Evolutionary conservation across 441 rosid species (phyloP).

Genomic region (Kokia cookei): DNA sequence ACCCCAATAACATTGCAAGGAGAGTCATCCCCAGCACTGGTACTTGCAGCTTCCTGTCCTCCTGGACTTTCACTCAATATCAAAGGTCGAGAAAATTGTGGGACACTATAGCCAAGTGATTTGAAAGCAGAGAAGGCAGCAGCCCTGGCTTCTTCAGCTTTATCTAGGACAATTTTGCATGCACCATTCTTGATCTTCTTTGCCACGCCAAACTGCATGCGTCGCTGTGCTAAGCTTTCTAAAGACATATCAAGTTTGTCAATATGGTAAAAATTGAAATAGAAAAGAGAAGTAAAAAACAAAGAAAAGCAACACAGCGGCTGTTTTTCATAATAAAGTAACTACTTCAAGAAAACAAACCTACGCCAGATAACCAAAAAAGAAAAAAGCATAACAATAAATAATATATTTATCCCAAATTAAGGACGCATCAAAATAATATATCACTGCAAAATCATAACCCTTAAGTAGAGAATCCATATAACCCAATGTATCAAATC

Average conservation of each 20-base stretch:
- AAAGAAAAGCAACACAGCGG: background rate
- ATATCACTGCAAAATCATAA: background rate
- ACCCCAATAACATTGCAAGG: slow-evolving; percentile 19
- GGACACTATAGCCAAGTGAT: slow-evolving; percentile 76
- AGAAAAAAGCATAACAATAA: background rate
- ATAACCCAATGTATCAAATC: background rate
- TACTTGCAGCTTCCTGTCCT: slow-evolving; percentile 27
- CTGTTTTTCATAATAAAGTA: background rate
- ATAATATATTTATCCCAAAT: background rate
- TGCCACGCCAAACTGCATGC: slow-evolving; percentile 77
- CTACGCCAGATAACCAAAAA: background rate
- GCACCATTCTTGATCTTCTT: slow-evolving; percentile 97
- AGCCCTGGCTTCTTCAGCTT: slow-evolving; percentile 95
- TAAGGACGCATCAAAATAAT: background rate
- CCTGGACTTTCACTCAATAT: slow-evolving; percentile 28
- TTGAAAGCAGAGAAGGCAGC: slow-evolving; percentile 92
- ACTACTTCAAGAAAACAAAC: background rate
- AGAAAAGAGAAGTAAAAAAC: background rate
- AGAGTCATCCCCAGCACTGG: slow-evolving; percentile 24
- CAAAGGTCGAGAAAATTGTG: slow-evolving; percentile 55
- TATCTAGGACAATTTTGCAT: slow-evolving; percentile 91
- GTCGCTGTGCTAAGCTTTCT: slow-evolving; percentile 73
- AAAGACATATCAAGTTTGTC: slow-evolving; percentile 22
- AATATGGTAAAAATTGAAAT: slow-evolving; percentile 12
- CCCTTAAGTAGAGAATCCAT: background rate